phyloP scores from a whole-genome alignment of 2,329 filamentous ascomycete species.

The Didymella keratinophila region DNA sequence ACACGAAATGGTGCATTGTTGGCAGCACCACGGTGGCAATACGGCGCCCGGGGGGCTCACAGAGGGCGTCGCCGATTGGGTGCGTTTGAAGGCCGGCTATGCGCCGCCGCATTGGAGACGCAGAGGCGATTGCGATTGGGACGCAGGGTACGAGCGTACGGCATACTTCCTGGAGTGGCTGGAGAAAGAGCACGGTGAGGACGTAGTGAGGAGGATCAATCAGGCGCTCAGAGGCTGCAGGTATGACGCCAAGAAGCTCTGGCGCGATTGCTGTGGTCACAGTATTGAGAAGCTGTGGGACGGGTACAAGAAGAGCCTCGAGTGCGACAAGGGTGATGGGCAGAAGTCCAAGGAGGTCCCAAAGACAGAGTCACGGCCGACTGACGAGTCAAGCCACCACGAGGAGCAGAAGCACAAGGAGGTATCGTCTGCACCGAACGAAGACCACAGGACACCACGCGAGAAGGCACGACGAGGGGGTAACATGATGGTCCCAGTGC shows the following conservation, averaged over 20 bases:
- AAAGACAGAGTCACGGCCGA: background rate
- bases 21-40: conserved; percentile 75
- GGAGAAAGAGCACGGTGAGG: conserved; percentile 67
- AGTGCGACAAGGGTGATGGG: conserved; percentile 26
- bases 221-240: conserved; percentile 68
- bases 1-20: conserved; percentile 95
- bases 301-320: conserved; percentile 69
- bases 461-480: conserved; percentile 26
- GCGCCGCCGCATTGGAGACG: conserved; percentile 84
- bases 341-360: background rate
- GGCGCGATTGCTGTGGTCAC: conserved; percentile 72
- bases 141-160: conserved; percentile 87
- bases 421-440: background rate
- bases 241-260: conserved; percentile 72
- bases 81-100: conserved; percentile 76
- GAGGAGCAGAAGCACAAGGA: background rate
- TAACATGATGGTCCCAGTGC: conserved; percentile 25
- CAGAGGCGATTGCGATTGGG: conserved; percentile 71
- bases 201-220: conserved; percentile 66
- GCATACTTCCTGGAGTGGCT: conserved; percentile 91
- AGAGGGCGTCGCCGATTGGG: conserved; percentile 94
- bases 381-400: background rate
- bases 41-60: conserved; percentile 74
- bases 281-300: conserved; percentile 75
- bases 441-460: conserved; percentile 18